Conservation (phyloP, 2,329 filamentous ascomycete genomes). For the Ophiosphaerella herpotricha region DNA sequence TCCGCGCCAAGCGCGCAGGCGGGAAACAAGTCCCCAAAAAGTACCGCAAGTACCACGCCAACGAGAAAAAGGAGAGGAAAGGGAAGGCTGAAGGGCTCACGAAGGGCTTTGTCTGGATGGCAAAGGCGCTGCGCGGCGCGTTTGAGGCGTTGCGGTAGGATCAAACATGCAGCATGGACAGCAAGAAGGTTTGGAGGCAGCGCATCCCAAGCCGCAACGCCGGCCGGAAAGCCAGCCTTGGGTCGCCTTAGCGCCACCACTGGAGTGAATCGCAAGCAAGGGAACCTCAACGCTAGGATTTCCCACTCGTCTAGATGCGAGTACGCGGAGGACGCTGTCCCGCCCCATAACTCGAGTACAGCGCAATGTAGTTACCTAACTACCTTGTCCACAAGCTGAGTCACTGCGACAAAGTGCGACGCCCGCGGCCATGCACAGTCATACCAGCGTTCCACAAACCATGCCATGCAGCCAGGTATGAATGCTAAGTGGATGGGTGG, state of each 20-base stretch:
- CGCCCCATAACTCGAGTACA: too few relatives aligned
- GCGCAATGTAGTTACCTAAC: too few relatives aligned
- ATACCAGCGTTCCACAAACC: too few relatives aligned
- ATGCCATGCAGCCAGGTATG: not conserved
- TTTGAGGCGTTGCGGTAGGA: slow-evolving; percentile 6
- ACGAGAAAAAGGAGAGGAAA: slow-evolving; percentile 5
- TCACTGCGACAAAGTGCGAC: too few relatives aligned
- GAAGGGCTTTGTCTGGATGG: slow-evolving; percentile 1
- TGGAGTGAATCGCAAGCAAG: not conserved
- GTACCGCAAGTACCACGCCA: slow-evolving; percentile 18
- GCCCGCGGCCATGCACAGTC: not conserved
- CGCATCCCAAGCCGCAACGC: not conserved
- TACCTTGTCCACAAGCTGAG: too few relatives aligned
- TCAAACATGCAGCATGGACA: not conserved
- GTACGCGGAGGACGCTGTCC: too few relatives aligned
- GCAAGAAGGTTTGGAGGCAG: too few relatives aligned
- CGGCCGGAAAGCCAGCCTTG: not conserved
- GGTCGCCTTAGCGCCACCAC: not conserved
- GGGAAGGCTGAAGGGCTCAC: slow-evolving; percentile 11
- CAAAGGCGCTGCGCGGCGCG: slow-evolving; percentile 3
- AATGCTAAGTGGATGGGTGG: too few relatives aligned
- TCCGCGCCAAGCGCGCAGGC: slow-evolving; percentile 17
- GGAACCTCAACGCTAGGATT: too few relatives aligned
- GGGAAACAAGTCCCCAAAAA: slow-evolving; percentile 23
- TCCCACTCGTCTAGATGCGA: too few relatives aligned